Percentiles rank a stretch among this genome's conserved stretches.
phyloP scores from a whole-genome alignment of 2,329 filamentous ascomycete genomes.

The Penicillium sp. region DNA sequence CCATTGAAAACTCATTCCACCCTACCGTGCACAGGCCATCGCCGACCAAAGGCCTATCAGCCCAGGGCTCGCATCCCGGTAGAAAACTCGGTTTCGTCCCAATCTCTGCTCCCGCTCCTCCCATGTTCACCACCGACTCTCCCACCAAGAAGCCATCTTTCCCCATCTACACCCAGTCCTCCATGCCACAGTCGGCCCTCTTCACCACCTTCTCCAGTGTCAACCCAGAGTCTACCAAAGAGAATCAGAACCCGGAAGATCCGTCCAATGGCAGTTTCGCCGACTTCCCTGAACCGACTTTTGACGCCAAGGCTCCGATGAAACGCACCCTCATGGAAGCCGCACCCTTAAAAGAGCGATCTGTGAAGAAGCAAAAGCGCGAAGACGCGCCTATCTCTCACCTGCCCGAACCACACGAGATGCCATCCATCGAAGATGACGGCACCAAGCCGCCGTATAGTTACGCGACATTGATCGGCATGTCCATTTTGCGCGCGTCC shows the following conservation, averaged over 20 bases:
- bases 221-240: conserved; percentile 48
- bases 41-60: conserved; percentile 63
- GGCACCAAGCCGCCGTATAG: conserved; percentile 86
- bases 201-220: conserved; percentile 53
- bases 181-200: conserved; percentile 44
- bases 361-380: conserved; percentile 65
- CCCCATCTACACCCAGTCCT: conserved; percentile 29
- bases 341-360: conserved; percentile 68
- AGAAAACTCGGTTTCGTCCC: conserved; percentile 63
- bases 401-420: conserved; percentile 72
- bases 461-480: conserved; percentile 92
- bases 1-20: conserved; percentile 52
- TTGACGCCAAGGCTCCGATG: conserved; percentile 43
- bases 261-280: conserved; percentile 46
- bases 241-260: conserved; percentile 41
- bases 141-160: conserved; percentile 46
- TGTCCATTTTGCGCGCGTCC: conserved; percentile 88
- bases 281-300: conserved; percentile 48
- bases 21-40: conserved; percentile 61
- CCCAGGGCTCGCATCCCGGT: conserved; percentile 55
- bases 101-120: conserved; percentile 48
- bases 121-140: conserved; percentile 48
- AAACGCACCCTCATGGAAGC: conserved; percentile 70
- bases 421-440: conserved; percentile 78
- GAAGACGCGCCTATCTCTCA: conserved; percentile 52